These are phyloP conservation scores for Furcasterigmium sp. DNA, from an alignment of 2,329 filamentous ascomycete genomes.

Conservation along the genomic window DNA sequence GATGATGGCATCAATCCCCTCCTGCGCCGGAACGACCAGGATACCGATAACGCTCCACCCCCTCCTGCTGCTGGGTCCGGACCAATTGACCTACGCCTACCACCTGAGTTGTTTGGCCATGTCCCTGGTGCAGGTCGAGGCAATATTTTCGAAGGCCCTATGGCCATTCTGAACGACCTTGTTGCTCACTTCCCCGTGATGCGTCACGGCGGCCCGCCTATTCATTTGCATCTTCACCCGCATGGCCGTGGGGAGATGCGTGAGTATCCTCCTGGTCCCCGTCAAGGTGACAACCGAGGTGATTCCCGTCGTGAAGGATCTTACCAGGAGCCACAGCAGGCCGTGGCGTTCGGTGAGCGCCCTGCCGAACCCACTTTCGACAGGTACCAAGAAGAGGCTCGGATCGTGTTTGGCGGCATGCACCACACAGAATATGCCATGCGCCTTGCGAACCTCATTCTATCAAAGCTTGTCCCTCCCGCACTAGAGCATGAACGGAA, in stretches of 20 bases:
- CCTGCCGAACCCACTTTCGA: slow-evolving; percentile 61
- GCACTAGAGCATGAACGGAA: slow-evolving; percentile 79
- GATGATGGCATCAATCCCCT: slow-evolving; percentile 88
- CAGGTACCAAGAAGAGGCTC: slow-evolving; percentile 86
- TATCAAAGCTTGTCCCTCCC: slow-evolving; percentile 71
- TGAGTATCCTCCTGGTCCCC: slow-evolving; percentile 41
- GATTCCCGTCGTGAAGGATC: slow-evolving; percentile 43
- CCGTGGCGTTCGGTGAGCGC: slow-evolving; percentile 61
- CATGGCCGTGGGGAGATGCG: slow-evolving; percentile 43
- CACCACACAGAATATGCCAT: slow-evolving; percentile 61
- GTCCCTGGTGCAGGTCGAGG: slow-evolving; percentile 14
- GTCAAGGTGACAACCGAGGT: slow-evolving; percentile 31
- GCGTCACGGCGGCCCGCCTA: slow-evolving; percentile 41
- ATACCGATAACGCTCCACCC: slow-evolving; percentile 42
- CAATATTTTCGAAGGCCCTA: slow-evolving; percentile 40
- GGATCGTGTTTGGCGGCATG: slow-evolving; percentile 71
- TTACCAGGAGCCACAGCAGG: slow-evolving; percentile 61
- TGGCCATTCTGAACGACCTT: slow-evolving; percentile 50
- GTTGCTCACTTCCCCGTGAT: slow-evolving; percentile 49
- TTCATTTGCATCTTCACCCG: slow-evolving; percentile 55
- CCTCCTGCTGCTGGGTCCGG: slow-evolving; percentile 24
- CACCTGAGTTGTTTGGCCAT: slow-evolving; percentile 37
- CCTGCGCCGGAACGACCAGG: slow-evolving; percentile 56
- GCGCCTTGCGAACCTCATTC: slow-evolving; percentile 62
- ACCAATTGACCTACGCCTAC: slow-evolving; percentile 42